phyloP scores from a whole-genome alignment of 768 basidiomycete species.

The Pluteus cervinus region DNA sequence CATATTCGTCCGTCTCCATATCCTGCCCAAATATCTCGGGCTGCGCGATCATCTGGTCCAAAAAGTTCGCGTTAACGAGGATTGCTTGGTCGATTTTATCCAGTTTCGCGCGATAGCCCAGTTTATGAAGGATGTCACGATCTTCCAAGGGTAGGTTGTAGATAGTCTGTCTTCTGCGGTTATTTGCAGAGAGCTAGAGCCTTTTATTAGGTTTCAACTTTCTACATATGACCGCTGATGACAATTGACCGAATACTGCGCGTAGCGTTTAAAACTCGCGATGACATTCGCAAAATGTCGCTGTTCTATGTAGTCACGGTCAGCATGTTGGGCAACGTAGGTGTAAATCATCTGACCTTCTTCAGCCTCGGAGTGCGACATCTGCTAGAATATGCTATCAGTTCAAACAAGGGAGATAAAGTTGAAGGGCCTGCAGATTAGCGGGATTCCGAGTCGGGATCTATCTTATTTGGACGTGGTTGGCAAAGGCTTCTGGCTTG shows the following conservation, averaged over 20 bases:
- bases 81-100: conserved; percentile 79
- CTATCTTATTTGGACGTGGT: no score
- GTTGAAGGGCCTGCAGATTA: no score
- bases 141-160: conserved; percentile 65
- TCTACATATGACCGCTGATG: neutral
- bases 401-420: no score
- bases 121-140: conserved; percentile 53
- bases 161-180: conserved; percentile 70
- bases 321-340: no score
- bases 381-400: no score
- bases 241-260: conserved; percentile 58
- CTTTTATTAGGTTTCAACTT: neutral
- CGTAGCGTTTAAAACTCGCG: conserved; percentile 69
- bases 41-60: conserved; percentile 66
- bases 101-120: conserved; percentile 79
- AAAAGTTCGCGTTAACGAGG: conserved; percentile 70
- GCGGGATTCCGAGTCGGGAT: no score
- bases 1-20: conserved; percentile 24
- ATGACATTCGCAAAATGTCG: conserved; percentile 73
- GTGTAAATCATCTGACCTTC: conserved; percentile 6
- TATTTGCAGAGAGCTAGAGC: conserved; percentile 44
- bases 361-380: no score
- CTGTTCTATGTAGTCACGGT: no score
- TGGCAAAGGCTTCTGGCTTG: no score
- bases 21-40: conserved; percentile 77